phyloP scores from a whole-genome alignment of 2,329 filamentous ascomycete species.

The Beauveria medogensis region DNA sequence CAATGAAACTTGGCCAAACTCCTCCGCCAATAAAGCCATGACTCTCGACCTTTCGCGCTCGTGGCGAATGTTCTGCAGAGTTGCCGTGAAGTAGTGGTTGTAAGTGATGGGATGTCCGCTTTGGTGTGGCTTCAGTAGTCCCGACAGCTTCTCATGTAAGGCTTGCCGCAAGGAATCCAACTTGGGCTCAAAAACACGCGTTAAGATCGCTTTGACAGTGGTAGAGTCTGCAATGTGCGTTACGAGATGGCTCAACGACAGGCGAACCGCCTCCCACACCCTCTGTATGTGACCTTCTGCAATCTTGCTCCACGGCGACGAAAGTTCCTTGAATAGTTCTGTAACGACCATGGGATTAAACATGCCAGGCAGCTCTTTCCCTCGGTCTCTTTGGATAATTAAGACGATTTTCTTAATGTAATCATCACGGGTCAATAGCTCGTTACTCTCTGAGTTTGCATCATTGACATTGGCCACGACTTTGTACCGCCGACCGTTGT shows the following conservation, averaged over 20 bases:
- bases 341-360: slow-evolving; percentile 52
- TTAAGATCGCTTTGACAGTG: slow-evolving; percentile 13
- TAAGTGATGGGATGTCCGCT: slow-evolving; percentile 2
- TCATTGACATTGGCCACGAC: slow-evolving; percentile 18
- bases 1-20: neutral
- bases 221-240: slow-evolving; percentile 14
- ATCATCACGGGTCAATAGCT: slow-evolving; percentile 9
- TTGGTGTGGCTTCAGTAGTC: slow-evolving; percentile 23
- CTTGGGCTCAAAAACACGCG: slow-evolving; percentile 13
- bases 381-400: slow-evolving; percentile 21
- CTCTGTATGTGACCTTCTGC: slow-evolving; percentile 21
- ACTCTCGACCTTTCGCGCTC: neutral
- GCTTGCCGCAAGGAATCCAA: slow-evolving; percentile 14
- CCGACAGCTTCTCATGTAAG: slow-evolving; percentile 27
- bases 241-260: slow-evolving; percentile 9
- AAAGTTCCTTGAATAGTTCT: slow-evolving; percentile 54
- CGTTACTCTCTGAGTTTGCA: neutral
- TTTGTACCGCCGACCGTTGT: slow-evolving; percentile 34
- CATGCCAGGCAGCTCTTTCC: slow-evolving; percentile 49
- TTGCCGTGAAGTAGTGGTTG: slow-evolving; percentile 2
- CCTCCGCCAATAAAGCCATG: neutral
- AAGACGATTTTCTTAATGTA: slow-evolving; percentile 18
- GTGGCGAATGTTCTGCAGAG: neutral
- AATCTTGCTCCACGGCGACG: slow-evolving; percentile 41
- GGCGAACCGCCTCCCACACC: slow-evolving; percentile 13